Evolutionary conservation across 2,329 filamentous ascomycete species (phyloP), one percentile per base, ranked within the genome.

Genomic region (Cryphonectria naterciae): DNA sequence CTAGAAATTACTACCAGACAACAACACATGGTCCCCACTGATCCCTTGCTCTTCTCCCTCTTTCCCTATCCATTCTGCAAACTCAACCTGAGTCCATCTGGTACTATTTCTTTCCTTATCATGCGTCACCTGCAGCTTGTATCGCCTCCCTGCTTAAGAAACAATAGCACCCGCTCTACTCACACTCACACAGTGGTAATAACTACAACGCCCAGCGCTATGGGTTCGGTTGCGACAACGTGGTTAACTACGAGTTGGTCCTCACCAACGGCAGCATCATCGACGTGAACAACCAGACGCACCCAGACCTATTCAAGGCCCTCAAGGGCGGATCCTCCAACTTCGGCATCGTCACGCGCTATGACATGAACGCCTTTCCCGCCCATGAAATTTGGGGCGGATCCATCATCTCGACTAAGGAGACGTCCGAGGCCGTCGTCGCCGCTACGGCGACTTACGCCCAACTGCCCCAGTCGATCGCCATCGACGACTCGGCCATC

Each of bases 271-370:
- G 68, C 19, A 69, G 61, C 37, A 28, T 69, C 28, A 41, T 65
- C n/a, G 32, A 69, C 22, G 61, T 60, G 39, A 65, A 69, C 41
- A 56, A 63, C 49, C 52, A 39, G 35, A 43, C 46, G 7, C 46
- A 69, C 10, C 10, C 52, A 6, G 68, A 69, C 15, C 46, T 69
- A 10, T 69, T 65, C 19, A 65, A 25, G 32, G 68, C 68, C 13
- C 68, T 66, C 1, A 69, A 69, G 46, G 68, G 68, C 54, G 84
- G 83, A 8, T 77, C 79, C 25, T 80, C 77, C 73, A 85, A 85
- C 74, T 83, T 83, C 63, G 83, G 82, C 60, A 77, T 80, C 52
- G 75, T 78, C 17, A 77, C 81, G 28, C 62, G 61, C 37, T 73
- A 75, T 69, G 71, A 71, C 52, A 67, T 77, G 65, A 68, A 65